Percentiles rank a stretch among this genome's conserved stretches.
phyloP scores from a whole-genome alignment of 2,329 filamentous ascomycete species.

The Neonectria coccinea region DNA sequence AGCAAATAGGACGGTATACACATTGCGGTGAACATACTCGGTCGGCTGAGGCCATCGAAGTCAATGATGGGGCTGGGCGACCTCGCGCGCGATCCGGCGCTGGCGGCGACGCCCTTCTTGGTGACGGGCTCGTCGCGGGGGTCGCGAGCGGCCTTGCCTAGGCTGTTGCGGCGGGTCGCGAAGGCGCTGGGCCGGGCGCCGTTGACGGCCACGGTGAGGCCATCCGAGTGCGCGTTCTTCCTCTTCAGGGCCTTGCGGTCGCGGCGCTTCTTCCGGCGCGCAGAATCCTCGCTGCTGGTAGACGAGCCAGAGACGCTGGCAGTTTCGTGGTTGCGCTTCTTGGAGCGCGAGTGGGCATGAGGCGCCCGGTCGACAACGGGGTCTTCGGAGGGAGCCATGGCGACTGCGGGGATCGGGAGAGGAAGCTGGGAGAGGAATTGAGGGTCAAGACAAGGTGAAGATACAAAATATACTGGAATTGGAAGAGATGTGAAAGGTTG shows the following conservation, averaged over 20 bases:
- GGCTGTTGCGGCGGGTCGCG: slow-evolving; percentile 62
- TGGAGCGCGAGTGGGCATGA: slow-evolving; percentile 29
- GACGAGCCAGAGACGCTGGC: slow-evolving; percentile 47
- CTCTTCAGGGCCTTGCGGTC: slow-evolving; percentile 41
- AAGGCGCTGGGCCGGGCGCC: slow-evolving; percentile 46
- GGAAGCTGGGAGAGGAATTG: background rate
- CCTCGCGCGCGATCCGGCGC: slow-evolving; percentile 31
- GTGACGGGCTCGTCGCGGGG: slow-evolving; percentile 65
- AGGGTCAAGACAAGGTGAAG: background rate
- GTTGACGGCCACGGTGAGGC: slow-evolving; percentile 47
- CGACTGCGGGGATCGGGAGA: background rate
- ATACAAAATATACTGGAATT: slow-evolving; percentile 17
- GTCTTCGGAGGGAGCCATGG: slow-evolving; percentile 48
- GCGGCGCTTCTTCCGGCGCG: slow-evolving; percentile 46
- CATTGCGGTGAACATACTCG: slow-evolving; percentile 55
- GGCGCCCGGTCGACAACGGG: slow-evolving; percentile 15
- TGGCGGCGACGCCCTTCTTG: slow-evolving; percentile 51
- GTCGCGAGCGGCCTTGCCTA: slow-evolving; percentile 72
- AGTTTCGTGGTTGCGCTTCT: slow-evolving; percentile 47
- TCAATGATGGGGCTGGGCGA: slow-evolving; percentile 69
- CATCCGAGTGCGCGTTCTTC: slow-evolving; percentile 28
- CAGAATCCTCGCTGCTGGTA: slow-evolving; percentile 47
- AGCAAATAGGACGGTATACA: background rate
- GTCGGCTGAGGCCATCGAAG: slow-evolving; percentile 70
- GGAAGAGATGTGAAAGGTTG: background rate